Evolutionary conservation across 805 yeast species (phyloP), one percentile per base, ranked within the genome.

Genomic region (Saccharomycopsis fodiens): DNA sequence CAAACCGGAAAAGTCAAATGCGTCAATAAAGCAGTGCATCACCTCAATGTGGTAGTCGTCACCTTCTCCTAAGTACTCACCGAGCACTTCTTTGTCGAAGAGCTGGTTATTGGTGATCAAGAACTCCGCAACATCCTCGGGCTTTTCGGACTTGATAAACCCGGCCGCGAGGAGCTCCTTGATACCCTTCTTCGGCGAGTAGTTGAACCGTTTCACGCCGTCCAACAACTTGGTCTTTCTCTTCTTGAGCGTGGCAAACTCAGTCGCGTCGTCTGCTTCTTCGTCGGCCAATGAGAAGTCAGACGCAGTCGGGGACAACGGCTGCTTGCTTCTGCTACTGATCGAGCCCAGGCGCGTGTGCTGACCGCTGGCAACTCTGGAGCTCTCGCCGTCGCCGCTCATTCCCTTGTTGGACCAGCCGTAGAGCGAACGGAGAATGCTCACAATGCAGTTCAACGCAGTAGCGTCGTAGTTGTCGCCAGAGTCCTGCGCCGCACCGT

Each of bases 11-110:
- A 93, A 91, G 46, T 88, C 85, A 80, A 93, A 81, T 52, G 73
- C 66, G 58, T 89, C 96, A 23, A 91, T 95, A 67, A 93, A 93
- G 4, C 87, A 83, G 62, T 89, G 96, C 97, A 91, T 88, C 32
- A 82, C 78, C 3, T 82, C 79, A 50, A 86, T 76, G 59, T 86
- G 82, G 40, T 72, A 71, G 10, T 82, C 85, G 52, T 81, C 81
- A 30, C 91, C 95, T 56, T 85, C 96, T 44, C 98, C 98, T 48
- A 93, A 67, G 59, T 72, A 93, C 57, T 91, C 97, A 44, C 99
- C 99, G 47, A 94, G 72, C 4, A 76, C 76, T 0, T 89, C 73
- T 59, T 89, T 83, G 59, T 88, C 95, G 44, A 93, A 67, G 0
- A 91, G 85, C 35, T 80, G 87, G 3, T 82, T 82, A 1, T 77